Evolutionary conservation across 1,284 basidiomycete genomes (phyloP), one percentile per base, ranked within the genome.

Genomic region (Boletus mariae): DNA sequence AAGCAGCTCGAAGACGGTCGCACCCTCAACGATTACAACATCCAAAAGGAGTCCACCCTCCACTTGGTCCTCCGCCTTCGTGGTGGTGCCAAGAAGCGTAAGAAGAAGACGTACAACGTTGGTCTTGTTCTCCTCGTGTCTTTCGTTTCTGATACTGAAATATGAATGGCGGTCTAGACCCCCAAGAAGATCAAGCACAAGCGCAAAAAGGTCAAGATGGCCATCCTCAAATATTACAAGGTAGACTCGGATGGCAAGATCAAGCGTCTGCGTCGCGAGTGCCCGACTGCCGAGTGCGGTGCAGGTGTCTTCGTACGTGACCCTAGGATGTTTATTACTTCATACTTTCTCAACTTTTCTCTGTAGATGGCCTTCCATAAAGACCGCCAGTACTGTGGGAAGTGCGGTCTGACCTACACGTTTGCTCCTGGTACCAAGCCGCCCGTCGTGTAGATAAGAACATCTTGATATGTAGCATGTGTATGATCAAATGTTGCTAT

Each of bases 161-260:
- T 23, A 12, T 25, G 29, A 12, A 34, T 34, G 49, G 23, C 7
- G 15, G 47, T 52, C 2, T 66, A 94, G 92, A 96, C 94, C 72
- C 96, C 96, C 77, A 99, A 99, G 88, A 98, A 98, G 84, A 87
- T 98, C 84, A 98, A 98, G 88, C 95, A 98, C 84, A 98, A 98
- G 88, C 89, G 90, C 76, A 96, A 96, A 84, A 97, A 98, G 84
- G 94, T 98, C 82, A 99, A 96, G 80, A 94, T 97, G 95, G 80
- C 94, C 69, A 95, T 98, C 80, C 82, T 99, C 74, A 98, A 98
- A 80, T 98, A 97, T 84, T 98, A 98, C 83, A 97, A 95, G 80
- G 95, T 99, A 69, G 95, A 98, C 78, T 94, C 92, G 54, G 95
- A 98, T 70, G 97, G 96, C 75, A 97, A 97, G 82, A 95, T 99